phyloP scores from a whole-genome alignment of 805 yeast species.

The Clavispora carvajalis region DNA sequence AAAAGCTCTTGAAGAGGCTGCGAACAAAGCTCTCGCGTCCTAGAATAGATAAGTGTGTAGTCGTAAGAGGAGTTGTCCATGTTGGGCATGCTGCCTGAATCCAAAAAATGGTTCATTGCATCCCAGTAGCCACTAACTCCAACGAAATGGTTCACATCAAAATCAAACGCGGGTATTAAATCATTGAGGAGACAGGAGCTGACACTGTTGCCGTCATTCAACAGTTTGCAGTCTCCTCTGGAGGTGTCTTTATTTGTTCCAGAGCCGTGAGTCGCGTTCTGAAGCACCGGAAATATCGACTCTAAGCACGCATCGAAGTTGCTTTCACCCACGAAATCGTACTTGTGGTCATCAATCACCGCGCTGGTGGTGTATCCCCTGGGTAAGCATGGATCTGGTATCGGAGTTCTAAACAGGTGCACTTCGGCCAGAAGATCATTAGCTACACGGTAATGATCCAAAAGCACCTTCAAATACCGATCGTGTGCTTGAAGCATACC shows the following conservation, averaged over 20 bases:
- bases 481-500: slow-evolving; percentile 55
- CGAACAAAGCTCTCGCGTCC: slow-evolving; percentile 46
- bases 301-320: slow-evolving; percentile 45
- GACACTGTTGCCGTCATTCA: slow-evolving; percentile 24
- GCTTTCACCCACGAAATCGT: slow-evolving; percentile 48
- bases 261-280: slow-evolving; percentile 23
- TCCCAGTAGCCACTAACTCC: slow-evolving; percentile 72
- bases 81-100: slow-evolving; percentile 12
- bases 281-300: slow-evolving; percentile 43
- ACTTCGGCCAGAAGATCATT: slow-evolving; percentile 11
- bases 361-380: slow-evolving; percentile 30
- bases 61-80: slow-evolving; percentile 34
- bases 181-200: slow-evolving; percentile 50
- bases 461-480: slow-evolving; percentile 38
- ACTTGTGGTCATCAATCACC: slow-evolving; percentile 20
- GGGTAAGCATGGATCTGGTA: slow-evolving; percentile 57
- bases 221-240: slow-evolving; percentile 26
- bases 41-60: slow-evolving; percentile 37
- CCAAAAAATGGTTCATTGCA: slow-evolving; percentile 44
- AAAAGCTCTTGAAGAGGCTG: slow-evolving; percentile 34
- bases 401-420: slow-evolving; percentile 21
- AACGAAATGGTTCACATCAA: slow-evolving; percentile 50
- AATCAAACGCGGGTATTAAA: slow-evolving; percentile 51
- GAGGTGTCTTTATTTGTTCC: slow-evolving; percentile 13
- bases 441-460: slow-evolving; percentile 15